phyloP scores from a whole-genome alignment of 257 asterid species.

The Gentiana macrophylla region DNA sequence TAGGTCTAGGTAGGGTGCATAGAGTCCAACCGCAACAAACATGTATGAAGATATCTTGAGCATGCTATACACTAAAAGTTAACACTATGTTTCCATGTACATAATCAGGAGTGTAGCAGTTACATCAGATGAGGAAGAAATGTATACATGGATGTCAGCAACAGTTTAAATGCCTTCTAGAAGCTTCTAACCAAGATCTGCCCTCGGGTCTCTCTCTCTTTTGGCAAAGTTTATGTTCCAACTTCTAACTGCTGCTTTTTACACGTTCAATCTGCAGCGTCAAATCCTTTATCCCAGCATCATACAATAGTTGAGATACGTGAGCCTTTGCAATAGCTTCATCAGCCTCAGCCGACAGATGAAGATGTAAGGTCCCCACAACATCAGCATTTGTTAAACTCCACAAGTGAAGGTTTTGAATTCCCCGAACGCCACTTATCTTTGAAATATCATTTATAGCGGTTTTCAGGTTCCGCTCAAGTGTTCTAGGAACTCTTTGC shows the following conservation, averaged over 20 bases:
- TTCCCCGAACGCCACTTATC: conserved; percentile 53
- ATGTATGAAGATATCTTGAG: no score
- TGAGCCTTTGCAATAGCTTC: conserved; percentile 35
- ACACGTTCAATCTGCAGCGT: conserved; percentile 60
- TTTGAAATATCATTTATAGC: conserved; percentile 46
- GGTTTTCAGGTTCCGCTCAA: conserved; percentile 50
- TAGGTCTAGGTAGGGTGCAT: no score
- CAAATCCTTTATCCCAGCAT: conserved; percentile 80
- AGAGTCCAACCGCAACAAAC: no score
- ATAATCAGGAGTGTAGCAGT: background rate
- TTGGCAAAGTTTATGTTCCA: background rate
- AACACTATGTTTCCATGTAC: background rate
- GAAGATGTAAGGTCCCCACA: conserved; percentile 85
- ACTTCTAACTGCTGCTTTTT: conserved; percentile 17
- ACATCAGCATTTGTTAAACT: conserved; percentile 73
- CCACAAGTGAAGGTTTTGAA: conserved; percentile 79
- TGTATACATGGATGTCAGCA: conserved; percentile 2
- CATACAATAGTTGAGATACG: conserved; percentile 35
- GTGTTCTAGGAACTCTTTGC: conserved; percentile 82
- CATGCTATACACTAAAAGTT: background rate
- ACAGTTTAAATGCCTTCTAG: background rate
- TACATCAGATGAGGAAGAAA: background rate
- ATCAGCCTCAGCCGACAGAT: conserved; percentile 47
- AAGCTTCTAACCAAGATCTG: background rate
- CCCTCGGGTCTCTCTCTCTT: background rate